A percentile compares a stretch with the other conserved stretches of the same genome.
These are phyloP conservation scores for Hymenoscyphus occultus DNA, from an alignment of 2,329 filamentous ascomycete genomes.

Conservation along the genomic window DNA sequence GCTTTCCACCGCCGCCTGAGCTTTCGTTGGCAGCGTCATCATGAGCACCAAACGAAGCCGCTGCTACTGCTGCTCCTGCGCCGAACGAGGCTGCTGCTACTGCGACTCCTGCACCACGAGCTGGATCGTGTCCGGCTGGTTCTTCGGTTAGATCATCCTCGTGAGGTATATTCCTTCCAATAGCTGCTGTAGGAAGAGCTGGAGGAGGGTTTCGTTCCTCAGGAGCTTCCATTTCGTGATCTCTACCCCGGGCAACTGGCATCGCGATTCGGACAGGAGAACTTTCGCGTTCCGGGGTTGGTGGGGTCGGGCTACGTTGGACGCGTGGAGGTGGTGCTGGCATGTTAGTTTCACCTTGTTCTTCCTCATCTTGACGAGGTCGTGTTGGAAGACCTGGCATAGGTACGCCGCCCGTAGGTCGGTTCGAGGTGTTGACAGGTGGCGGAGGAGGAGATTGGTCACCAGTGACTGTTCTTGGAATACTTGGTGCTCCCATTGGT, in stretches of 20 bases:
- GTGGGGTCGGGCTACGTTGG: constrained; percentile 38
- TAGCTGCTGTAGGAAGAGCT: constrained; percentile 60
- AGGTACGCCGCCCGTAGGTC: constrained; percentile 72
- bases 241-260: constrained; percentile 67
- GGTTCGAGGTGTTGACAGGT: constrained; percentile 42
- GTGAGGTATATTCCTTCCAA: constrained; percentile 59
- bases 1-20: constrained; percentile 57
- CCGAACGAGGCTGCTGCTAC: constrained; percentile 49
- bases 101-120: constrained; percentile 57
- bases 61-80: constrained; percentile 51
- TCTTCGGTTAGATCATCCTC: constrained; percentile 66
- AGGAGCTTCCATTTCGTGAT: constrained; percentile 51
- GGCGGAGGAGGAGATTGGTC: constrained; percentile 36
- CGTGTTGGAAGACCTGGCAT: constrained; percentile 72
- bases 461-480: constrained; percentile 30
- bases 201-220: constrained; percentile 49
- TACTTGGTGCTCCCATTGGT: constrained; percentile 58
- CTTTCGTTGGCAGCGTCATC: constrained; percentile 42
- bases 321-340: constrained; percentile 42
- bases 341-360: constrained; percentile 47
- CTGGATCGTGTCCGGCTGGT: constrained; percentile 55
- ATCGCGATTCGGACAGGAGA: constrained; percentile 85
- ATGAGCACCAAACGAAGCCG: constrained; percentile 43
- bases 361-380: constrained; percentile 45
- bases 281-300: constrained; percentile 51